Evolutionary conservation across 2,329 filamentous ascomycete species (phyloP), one percentile per base, ranked within the genome.

Genomic region (Colletotrichum liaoningense): DNA sequence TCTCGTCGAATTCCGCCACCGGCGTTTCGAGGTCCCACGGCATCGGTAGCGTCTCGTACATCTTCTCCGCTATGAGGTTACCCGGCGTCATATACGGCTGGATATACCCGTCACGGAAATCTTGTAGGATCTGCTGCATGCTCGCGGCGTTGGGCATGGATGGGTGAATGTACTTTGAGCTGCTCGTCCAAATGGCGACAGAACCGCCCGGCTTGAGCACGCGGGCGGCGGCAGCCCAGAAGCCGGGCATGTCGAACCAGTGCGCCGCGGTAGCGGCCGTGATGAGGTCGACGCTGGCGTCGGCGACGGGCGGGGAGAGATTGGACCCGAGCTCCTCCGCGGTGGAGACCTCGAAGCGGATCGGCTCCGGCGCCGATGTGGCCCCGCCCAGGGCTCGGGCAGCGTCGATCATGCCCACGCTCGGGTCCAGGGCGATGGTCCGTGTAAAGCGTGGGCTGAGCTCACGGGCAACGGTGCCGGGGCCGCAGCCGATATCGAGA

Each of bases 401-500:
- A 0, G 84, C 81, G 14, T 72, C 77, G 63, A 91, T 87, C 90
- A 91, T 92, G 55, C 84, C 86, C 16, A 81, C 79, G 2, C 86
- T 85, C 0, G 88, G 83, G 74, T 92, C 89, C 14, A 88, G 76
- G 5, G 88, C 90, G 19, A 87, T 79, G 8, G 81, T 86, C 30
- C 82, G 77, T 1, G 77, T 69, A 76, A 91, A 91, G 42, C 81
- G 81, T 0, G 80, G 78, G 0, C 86, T 85, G 1, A 91, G 82
- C 5, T 80, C 81, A 2, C 85, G 83, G 0, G 83, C 83, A 0
- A 86, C 87, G 14, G 79, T 85, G 4, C 89, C 90, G 0, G 89
- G 89, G 0, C 90, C 89, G 76, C 88, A 90, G 38, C 90, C 90
- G 6, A 91, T 79, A 73, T 92, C 89, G 14, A 90, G 77, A 0